Evolutionary conservation across 164 flowering plant species (phyloP), one percentile per base, ranked within the genome.

Genomic region (Hamamelis virginiana): DNA sequence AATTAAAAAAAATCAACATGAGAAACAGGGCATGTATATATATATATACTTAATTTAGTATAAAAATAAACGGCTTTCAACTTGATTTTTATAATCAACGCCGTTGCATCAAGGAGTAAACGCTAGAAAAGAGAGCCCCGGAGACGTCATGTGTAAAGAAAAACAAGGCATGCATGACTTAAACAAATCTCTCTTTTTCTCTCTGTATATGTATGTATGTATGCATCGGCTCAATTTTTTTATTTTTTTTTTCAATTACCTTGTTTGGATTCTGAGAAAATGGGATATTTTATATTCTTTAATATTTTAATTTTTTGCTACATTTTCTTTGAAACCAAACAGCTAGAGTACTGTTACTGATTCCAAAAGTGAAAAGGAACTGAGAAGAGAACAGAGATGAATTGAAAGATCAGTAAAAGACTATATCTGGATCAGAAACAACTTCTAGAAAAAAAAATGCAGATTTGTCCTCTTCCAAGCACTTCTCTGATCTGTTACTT

Each of bases 311-410:
- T 4, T 5, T 44, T 28, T 60, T 33, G 48, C 65, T 33, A 18
- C 47, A 1, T 28, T 71, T 71, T 65, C 64, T 64, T 5, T 10
- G 47, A 15, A 65, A 71, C 57, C 69, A 65, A 71, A 71, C 62
- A 55, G n/a, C n/a, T n/a, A n/a, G 67, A 48, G 9, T 26, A 15
- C 15, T 15, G 8, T 8, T 1, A 12, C 16, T 58, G 8, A 25
- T 41, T 27, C 6, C 44, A 21, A 43, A 64, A 55, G 13, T n/a
- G 5, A 27, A 26, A 70, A 0, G 8, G 23, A 9, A 1, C 19
- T 18, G 9, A 12, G 16, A 13, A 27, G 45, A 46, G 19, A 57
- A 15, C 3, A 22, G 19, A 50, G 53, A 50, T 15, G 53, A 18
- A 16, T 15, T 16, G n/a, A 50, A 50, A 50, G 16, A 50, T 50